These are phyloP conservation scores for Pythium diclinum DNA, from an alignment of 352 stramenopile species.

Conservation along the genomic window DNA sequence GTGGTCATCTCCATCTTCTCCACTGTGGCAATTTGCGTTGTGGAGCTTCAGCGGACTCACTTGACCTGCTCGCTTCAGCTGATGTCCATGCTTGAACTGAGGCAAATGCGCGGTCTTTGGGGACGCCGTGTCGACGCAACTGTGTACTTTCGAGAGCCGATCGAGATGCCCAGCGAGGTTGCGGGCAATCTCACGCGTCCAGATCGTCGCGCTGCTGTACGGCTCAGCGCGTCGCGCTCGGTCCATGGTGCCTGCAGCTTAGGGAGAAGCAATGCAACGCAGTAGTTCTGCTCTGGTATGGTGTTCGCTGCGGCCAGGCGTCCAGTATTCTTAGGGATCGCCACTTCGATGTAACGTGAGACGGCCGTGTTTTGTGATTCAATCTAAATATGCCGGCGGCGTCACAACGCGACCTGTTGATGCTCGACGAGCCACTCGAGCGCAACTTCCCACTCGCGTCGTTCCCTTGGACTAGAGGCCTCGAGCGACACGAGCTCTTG, in stretches of 20 bases:
- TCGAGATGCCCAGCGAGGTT: slow-evolving; percentile 69
- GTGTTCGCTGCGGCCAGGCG: not conserved
- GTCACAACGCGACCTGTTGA: slow-evolving; percentile 5
- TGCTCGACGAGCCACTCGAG: slow-evolving; percentile 38
- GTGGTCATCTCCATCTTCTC: slow-evolving; percentile 9
- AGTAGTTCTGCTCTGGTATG: not conserved
- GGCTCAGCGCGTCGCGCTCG: slow-evolving; percentile 64
- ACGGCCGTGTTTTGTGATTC: not conserved
- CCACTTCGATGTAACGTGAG: not conserved
- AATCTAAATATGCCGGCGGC: slow-evolving; percentile 3
- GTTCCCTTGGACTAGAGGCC: slow-evolving; percentile 28
- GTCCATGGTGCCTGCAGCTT: slow-evolving; percentile 41
- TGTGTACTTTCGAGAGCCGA: slow-evolving; percentile 67
- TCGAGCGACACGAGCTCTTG: slow-evolving; percentile 40
- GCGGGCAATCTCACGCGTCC: slow-evolving; percentile 65
- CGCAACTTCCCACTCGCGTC: slow-evolving; percentile 36
- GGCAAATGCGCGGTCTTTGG: slow-evolving; percentile 51
- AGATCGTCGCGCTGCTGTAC: slow-evolving; percentile 76
- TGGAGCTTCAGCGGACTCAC: slow-evolving; percentile 47
- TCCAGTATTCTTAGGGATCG: slow-evolving; percentile 18
- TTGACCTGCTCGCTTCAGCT: slow-evolving; percentile 36
- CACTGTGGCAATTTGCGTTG: slow-evolving; percentile 14
- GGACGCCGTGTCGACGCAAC: slow-evolving; percentile 65
- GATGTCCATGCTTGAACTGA: slow-evolving; percentile 40
- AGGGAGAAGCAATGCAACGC: not conserved